phyloP scores from a whole-genome alignment of 306 rosid species.

The Medicago arabica region DNA sequence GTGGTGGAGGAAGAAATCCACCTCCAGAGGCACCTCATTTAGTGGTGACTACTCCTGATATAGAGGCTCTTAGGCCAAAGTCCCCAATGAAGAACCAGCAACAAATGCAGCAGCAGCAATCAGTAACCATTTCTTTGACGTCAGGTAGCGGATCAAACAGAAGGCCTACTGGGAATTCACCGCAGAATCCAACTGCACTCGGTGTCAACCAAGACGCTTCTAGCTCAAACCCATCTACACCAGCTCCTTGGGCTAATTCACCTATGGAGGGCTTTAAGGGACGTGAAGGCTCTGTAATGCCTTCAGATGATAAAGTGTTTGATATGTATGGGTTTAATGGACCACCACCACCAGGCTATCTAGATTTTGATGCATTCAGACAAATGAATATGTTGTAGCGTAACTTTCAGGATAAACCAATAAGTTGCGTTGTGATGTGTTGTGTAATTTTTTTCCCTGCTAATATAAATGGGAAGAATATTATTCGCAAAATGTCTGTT shows the following conservation, averaged over 20 bases:
- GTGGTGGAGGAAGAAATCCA: conserved; percentile 98
- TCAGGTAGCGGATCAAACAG: conserved; percentile 63
- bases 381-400: conserved; percentile 77
- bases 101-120: conserved; percentile 84
- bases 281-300: conserved; percentile 69
- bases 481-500: conserved; percentile 34
- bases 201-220: conserved; percentile 66
- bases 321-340: conserved; percentile 77
- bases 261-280: conserved; percentile 83
- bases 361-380: conserved; percentile 78
- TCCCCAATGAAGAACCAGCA: conserved; percentile 99
- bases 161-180: conserved; percentile 81
- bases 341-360: conserved; percentile 58
- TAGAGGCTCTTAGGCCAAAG: conserved; percentile 92
- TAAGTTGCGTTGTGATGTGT: conserved; percentile 35
- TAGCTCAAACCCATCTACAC: conserved; percentile 70
- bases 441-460: conserved; percentile 38
- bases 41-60: conserved; percentile 91
- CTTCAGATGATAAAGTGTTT: conserved; percentile 72
- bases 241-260: conserved; percentile 73
- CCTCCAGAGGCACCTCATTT: conserved; percentile 98
- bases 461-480: conserved; percentile 47
- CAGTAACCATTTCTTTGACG: conserved; percentile 69
- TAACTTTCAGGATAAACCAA: not conserved
- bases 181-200: conserved; percentile 58